These are phyloP conservation scores for Pisolithus tinctorius DNA, from an alignment of 768 basidiomycete genomes.

Conservation along the genomic window DNA sequence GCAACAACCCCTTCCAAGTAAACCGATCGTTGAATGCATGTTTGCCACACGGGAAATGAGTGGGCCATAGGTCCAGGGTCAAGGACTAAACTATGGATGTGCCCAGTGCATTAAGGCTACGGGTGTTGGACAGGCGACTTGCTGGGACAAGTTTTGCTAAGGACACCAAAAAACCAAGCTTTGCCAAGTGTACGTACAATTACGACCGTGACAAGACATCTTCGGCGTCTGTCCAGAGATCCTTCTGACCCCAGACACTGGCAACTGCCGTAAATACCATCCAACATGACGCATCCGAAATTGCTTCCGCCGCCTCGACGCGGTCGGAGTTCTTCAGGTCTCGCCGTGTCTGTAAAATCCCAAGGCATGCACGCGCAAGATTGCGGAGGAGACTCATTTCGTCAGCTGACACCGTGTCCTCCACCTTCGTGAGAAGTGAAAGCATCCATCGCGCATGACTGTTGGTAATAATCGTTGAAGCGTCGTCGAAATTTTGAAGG, in stretches of 20 bases:
- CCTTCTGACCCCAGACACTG: conserved; percentile 70
- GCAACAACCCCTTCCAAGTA: not conserved
- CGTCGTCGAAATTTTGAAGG: conserved; percentile 36
- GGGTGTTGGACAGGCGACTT: too few relatives aligned
- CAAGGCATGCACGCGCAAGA: conserved; percentile 65
- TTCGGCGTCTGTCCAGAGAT: conserved; percentile 76
- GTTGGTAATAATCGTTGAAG: conserved; percentile 39
- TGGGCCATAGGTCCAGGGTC: not conserved
- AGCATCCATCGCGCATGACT: conserved; percentile 76
- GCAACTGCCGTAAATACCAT: conserved; percentile 59
- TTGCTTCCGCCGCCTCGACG: conserved; percentile 13
- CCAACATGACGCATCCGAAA: conserved; percentile 58
- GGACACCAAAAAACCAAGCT: not conserved
- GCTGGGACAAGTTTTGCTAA: too few relatives aligned
- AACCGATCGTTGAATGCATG: not conserved
- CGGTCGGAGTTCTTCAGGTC: conserved; percentile 20
- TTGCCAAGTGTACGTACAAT: not conserved
- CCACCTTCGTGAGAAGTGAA: conserved; percentile 60
- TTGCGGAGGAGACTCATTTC: conserved; percentile 73
- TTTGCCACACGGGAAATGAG: not conserved
- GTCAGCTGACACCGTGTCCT: conserved; percentile 63
- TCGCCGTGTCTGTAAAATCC: conserved; percentile 33
- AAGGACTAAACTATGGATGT: too few relatives aligned
- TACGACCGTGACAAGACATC: conserved; percentile 31
- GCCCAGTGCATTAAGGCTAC: too few relatives aligned